These are phyloP conservation scores for Bryoglossum gracile DNA, from an alignment of 495 filamentous ascomycete genomes.

Conservation along the genomic window DNA sequence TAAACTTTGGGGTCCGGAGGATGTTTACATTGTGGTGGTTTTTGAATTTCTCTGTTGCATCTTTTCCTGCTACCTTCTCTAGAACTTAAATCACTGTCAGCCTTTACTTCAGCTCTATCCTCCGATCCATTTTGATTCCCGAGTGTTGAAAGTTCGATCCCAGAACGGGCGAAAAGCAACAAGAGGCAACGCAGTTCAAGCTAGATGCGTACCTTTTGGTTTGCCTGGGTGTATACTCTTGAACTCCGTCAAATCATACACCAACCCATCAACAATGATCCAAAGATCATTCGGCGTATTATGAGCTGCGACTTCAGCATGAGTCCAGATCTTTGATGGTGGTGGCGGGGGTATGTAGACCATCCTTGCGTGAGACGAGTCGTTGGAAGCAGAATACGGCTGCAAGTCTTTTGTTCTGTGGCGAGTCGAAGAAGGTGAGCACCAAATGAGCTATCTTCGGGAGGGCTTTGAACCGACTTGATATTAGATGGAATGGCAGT, in stretches of 20 bases:
- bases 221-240: neutral
- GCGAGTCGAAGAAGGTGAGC: too few relatives aligned
- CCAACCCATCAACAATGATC: neutral
- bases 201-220: neutral
- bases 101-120: too few relatives aligned
- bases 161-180: too few relatives aligned
- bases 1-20: neutral
- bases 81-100: too few relatives aligned
- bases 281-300: neutral
- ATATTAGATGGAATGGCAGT: too few relatives aligned
- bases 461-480: too few relatives aligned
- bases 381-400: too few relatives aligned
- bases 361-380: neutral
- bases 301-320: neutral
- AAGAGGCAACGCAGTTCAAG: neutral
- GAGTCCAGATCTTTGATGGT: neutral
- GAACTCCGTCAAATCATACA: neutral
- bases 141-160: too few relatives aligned
- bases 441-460: too few relatives aligned
- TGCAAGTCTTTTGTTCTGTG: too few relatives aligned
- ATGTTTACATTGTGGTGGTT: neutral
- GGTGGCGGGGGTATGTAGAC: neutral
- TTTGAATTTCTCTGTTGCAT: neutral
- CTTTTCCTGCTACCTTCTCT: neutral
- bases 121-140: too few relatives aligned